These are phyloP conservation scores for Citrus trifoliata DNA, from an alignment of 345 rosid genomes.

Conservation along the genomic window DNA sequence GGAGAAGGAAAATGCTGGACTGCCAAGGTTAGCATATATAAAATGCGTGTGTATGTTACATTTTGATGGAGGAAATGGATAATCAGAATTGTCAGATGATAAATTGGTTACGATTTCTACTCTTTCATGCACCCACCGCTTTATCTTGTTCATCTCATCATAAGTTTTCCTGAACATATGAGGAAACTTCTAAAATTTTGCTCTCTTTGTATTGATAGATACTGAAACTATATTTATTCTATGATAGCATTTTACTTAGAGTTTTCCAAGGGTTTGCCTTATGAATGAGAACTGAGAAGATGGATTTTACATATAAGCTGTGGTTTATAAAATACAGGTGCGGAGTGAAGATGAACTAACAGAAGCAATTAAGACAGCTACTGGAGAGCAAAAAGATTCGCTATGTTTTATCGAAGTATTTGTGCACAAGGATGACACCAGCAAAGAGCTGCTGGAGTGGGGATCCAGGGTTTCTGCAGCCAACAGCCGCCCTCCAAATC, in stretches of 20 bases:
- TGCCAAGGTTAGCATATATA: conserved; percentile 39
- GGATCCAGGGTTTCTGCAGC: conserved; percentile 72
- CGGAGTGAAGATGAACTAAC: conserved; percentile 45
- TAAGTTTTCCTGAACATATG: not conserved
- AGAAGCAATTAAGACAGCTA: conserved; percentile 43
- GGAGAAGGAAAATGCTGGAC: conserved; percentile 86
- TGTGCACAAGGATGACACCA: conserved; percentile 73
- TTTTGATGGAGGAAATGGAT: not conserved
- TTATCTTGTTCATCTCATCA: not conserved
- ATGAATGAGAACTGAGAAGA: not conserved
- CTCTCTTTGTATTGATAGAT: not conserved
- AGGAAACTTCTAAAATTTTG: not conserved
- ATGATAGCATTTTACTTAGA: not conserved
- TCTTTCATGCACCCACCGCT: not conserved
- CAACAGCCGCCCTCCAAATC: conserved; percentile 70
- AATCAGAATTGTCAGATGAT: too few species aligned
- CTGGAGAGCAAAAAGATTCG: conserved; percentile 42
- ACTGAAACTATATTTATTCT: not conserved
- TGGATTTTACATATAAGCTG: not conserved
- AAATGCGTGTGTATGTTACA: not conserved
- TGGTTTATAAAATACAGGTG: conserved; percentile 36
- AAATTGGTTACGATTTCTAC: too few species aligned
- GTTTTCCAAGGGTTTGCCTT: not conserved
- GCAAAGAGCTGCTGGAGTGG: conserved; percentile 85
- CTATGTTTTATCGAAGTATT: conserved; percentile 64